A percentile compares a stretch with the other conserved stretches of the same genome.
These are phyloP conservation scores for Nepenthes alata DNA, from an alignment of 179 eudicot genomes.

Conservation along the genomic window DNA sequence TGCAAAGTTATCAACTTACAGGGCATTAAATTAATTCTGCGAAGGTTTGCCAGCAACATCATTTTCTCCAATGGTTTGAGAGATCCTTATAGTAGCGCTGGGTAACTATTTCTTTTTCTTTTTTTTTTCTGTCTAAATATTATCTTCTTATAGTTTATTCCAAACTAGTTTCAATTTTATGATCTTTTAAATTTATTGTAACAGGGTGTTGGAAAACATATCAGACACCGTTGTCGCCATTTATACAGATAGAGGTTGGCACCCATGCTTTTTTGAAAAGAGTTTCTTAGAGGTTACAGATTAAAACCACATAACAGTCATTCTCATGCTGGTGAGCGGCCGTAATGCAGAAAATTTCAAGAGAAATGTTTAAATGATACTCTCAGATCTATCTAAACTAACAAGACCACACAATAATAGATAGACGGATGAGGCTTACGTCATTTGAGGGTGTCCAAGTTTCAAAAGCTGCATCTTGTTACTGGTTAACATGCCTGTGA, in stretches of 20 bases:
- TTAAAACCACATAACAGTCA: background rate
- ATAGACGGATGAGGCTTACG: too few relatives aligned
- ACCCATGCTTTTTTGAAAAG: background rate
- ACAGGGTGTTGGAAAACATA: constrained; percentile 16
- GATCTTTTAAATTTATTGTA: background rate
- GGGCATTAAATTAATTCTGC: constrained; percentile 31
- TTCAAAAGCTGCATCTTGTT: background rate
- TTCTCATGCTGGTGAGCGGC: background rate
- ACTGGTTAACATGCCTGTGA: background rate
- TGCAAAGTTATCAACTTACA: background rate
- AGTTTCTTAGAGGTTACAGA: background rate
- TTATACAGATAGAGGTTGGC: constrained; percentile 6
- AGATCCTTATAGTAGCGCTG: constrained; percentile 54
- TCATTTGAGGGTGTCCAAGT: too few relatives aligned
- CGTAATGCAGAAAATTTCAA: too few relatives aligned
- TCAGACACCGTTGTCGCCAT: constrained; percentile 20
- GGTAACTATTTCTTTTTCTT: constrained; percentile 21
- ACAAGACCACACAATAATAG: too few relatives aligned
- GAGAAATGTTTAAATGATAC: too few relatives aligned
- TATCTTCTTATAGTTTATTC: background rate
- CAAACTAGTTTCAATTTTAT: background rate
- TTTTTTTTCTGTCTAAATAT: background rate
- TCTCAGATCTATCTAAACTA: too few relatives aligned
- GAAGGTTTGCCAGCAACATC: constrained; percentile 47
- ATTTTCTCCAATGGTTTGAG: constrained; percentile 55